Evolutionary conservation across 768 basidiomycete species (phyloP), one percentile per base, ranked within the genome.

Genomic region (Xerocomus spinulosus): DNA sequence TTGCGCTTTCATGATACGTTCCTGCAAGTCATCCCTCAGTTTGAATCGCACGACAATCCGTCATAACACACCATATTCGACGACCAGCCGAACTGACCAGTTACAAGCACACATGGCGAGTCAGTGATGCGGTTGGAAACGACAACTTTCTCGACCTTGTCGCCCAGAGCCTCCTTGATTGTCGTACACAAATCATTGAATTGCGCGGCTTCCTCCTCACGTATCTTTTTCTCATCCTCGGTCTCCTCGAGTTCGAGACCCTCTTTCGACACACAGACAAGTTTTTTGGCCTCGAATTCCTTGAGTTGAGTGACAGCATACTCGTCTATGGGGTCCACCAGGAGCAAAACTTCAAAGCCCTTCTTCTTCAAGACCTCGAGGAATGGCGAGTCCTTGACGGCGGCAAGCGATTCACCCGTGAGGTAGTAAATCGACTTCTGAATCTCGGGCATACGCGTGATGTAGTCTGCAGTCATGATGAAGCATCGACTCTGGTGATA

Each of bases 381-480:
- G 94, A 98, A 98, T 17, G 95, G 95, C 38, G 95, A 97, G 70
- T 98, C 92, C 64, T 79, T 83, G 60, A 87, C 82, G 46, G 91
- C 80, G 48, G 83, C 84, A 44, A 99, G 86, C 5, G 92, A 95
- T 78, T 99, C 95, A 69, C 95, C 95, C 46, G 95, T 99, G 58
- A 97, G 87, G 79, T 95, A 98, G 82, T 97, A 99, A 71, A 99
- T 92, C 58, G 92, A 89, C 72, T 97, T 97, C 72, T 99, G 95
- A 56, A 92, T 80, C 74, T 97, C 92, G 53, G 94, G 95, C 94
- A 96, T 97, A 61, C 95, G 95, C 45, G 93, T 97, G 69, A 97
- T 95, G 78, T 98, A 99, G 77, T 99, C 91, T 92, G 55, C 12
- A 53, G 20, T 32, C 3, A 38, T 9, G 0, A 5, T 30, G 55